phyloP scores from a whole-genome alignment of 768 basidiomycete genomes.

The Dendrothele bispora region DNA sequence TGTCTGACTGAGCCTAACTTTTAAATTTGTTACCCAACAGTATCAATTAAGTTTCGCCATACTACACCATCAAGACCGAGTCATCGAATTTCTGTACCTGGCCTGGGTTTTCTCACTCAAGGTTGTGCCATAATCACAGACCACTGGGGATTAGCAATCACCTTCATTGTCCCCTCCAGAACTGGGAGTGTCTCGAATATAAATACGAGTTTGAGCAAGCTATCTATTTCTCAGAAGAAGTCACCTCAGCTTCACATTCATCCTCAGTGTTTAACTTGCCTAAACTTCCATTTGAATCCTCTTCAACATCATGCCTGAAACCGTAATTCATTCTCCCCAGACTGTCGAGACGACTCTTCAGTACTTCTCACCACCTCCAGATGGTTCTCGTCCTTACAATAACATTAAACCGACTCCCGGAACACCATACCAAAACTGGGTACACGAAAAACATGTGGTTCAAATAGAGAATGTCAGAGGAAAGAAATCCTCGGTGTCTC shows the following conservation, averaged over 20 bases:
- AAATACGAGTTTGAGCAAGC: conserved; percentile 1
- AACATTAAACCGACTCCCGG: conserved; percentile 6
- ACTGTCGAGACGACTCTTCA: conserved; percentile 1
- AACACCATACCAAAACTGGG: background rate
- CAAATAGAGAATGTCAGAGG: conserved; percentile 56
- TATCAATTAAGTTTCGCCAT: no score
- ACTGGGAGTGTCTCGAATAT: conserved; percentile 1
- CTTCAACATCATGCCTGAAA: no score
- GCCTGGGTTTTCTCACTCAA: background rate
- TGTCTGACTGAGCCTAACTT: no score
- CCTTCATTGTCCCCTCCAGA: background rate
- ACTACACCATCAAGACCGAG: no score
- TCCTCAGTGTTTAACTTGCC: background rate
- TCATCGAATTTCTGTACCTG: background rate
- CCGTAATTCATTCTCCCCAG: no score
- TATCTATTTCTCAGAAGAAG: background rate
- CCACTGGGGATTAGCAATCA: background rate
- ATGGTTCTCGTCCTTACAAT: conserved; percentile 5
- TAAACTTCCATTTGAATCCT: background rate
- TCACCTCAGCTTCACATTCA: background rate
- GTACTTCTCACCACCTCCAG: conserved; percentile 6
- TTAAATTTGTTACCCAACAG: no score
- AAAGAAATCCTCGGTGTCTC: conserved; percentile 40
- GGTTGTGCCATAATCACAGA: background rate
- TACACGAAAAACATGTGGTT: background rate